Base-by-base conservation (phyloP, 352 stramenopile genomes). In the Thraustochytrium sp. region DNA sequence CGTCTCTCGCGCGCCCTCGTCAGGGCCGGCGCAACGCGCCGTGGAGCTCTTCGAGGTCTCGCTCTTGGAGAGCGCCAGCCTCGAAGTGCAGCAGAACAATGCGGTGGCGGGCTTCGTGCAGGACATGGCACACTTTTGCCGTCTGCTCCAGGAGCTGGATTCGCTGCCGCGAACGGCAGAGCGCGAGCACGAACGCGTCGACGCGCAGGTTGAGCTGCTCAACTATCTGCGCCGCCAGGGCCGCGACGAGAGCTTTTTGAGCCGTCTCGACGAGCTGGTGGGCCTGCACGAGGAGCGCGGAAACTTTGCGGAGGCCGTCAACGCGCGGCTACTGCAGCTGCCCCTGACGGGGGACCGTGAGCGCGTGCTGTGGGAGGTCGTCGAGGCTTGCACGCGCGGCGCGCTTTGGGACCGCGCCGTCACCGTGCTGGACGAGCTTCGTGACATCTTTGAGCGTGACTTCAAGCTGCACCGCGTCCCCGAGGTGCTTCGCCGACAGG, bases 341-440 rank as follows among this genome's bases (percentile, higher is more conserved):
- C 34, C 23, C 62, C 23, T 82, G 34, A 31, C 40, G 42, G 55
- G 64, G 23, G 40, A 38, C 18, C 68, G 34, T 38, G 36, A 51
- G 51, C 16, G 2, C 37, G 68, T 87, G 16, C 63, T 73, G 18
- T 62, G 48, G 44, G 3, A 40, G n/a, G 84, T 82, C 3, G 53
- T 87, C 3, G 4, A 29, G n/a, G 21, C 64, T n/a, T 87, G 82
- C 49, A 56, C 49, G 37, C 48, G 54, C 34, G 84, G 82, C 31
- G 23, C 84, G 48, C 63, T 84, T 38, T 87, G 83, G 82, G 84
- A 87, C n/a, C 62, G 76, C 16, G 55, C 23, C 51, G 26, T 87
- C 23, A 44, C 53, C 0, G 53, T 87, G 13, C 84, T 78, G 2
- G 83, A 87, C 18, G 21, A 80, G 9, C 53, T 87, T 5, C 48